These are phyloP conservation scores for Castanopsis chinensis DNA, from an alignment of 306 rosid species.

Conservation along the genomic window DNA sequence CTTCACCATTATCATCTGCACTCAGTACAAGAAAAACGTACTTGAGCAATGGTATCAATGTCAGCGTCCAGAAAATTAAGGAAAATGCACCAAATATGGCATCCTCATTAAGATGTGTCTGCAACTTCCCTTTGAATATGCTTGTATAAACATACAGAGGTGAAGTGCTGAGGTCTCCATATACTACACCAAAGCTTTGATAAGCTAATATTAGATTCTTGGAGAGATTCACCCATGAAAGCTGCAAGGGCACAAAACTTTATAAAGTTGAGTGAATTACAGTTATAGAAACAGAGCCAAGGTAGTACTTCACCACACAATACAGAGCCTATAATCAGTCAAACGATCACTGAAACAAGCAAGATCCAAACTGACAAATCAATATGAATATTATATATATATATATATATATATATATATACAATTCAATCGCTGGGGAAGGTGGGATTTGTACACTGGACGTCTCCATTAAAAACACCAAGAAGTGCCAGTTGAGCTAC, in stretches of 20 bases:
- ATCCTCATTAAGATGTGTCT: constrained; percentile 49
- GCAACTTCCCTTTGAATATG: constrained; percentile 58
- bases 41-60: constrained; percentile 68
- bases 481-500: no score
- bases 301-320: neutral
- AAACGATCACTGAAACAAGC: neutral
- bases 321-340: neutral
- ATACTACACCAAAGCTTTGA: constrained; percentile 89
- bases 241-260: constrained; percentile 39
- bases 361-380: neutral
- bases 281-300: constrained; percentile 4
- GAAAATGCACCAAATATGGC: constrained; percentile 80
- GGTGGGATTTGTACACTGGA: no score
- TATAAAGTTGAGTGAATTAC: constrained; percentile 10
- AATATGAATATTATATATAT: neutral
- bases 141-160: constrained; percentile 79
- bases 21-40: constrained; percentile 73
- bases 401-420: no score
- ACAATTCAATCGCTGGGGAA: no score
- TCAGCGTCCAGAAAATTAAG: constrained; percentile 81
- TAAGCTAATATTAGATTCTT: constrained; percentile 67
- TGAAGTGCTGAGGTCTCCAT: constrained; percentile 86
- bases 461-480: no score
- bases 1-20: constrained; percentile 88
- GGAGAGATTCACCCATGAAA: constrained; percentile 53